These are phyloP conservation scores for Neonectria magnoliae DNA, from an alignment of 2,329 filamentous ascomycete species.

Conservation along the genomic window DNA sequence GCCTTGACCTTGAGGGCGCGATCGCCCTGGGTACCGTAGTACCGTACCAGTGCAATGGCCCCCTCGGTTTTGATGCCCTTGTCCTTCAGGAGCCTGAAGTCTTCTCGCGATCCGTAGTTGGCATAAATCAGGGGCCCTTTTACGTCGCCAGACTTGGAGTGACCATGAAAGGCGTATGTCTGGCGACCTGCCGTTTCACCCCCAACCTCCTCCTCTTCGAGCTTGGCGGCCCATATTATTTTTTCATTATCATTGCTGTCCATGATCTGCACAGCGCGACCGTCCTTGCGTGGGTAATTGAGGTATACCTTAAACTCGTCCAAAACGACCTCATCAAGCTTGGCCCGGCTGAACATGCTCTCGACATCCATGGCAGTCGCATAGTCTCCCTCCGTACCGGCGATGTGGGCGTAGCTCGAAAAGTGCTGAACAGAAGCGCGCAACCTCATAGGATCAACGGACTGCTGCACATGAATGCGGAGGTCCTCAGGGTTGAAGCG, in stretches of 20 bases:
- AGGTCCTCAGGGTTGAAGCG: conserved; percentile 85
- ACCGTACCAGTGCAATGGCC: conserved; percentile 84
- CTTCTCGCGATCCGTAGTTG: conserved; percentile 87
- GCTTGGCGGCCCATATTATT: conserved; percentile 77
- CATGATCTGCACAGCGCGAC: conserved; percentile 83
- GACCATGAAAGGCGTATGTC: conserved; percentile 85
- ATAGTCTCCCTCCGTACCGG: conserved; percentile 93
- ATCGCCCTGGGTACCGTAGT: conserved; percentile 79
- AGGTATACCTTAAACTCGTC: conserved; percentile 90
- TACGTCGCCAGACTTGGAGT: conserved; percentile 87
- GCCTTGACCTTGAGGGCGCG: conserved; percentile 86
- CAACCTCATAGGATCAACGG: conserved; percentile 76
- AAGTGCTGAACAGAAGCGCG: conserved; percentile 79
- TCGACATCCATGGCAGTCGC: conserved; percentile 86
- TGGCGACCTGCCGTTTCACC: conserved; percentile 71
- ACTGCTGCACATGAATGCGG: conserved; percentile 76
- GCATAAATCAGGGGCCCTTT: conserved; percentile 89
- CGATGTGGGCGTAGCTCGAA: conserved; percentile 87
- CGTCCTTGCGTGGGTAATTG: conserved; percentile 85
- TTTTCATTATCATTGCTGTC: conserved; percentile 67
- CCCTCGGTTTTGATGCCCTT: conserved; percentile 79
- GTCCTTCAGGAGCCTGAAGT: conserved; percentile 79
- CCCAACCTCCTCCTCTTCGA: conserved; percentile 82
- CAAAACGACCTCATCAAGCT: conserved; percentile 78
- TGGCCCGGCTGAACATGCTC: conserved; percentile 75